Evolutionary conservation across 768 basidiomycete species (phyloP).

Genomic region (Collybia sp.): DNA sequence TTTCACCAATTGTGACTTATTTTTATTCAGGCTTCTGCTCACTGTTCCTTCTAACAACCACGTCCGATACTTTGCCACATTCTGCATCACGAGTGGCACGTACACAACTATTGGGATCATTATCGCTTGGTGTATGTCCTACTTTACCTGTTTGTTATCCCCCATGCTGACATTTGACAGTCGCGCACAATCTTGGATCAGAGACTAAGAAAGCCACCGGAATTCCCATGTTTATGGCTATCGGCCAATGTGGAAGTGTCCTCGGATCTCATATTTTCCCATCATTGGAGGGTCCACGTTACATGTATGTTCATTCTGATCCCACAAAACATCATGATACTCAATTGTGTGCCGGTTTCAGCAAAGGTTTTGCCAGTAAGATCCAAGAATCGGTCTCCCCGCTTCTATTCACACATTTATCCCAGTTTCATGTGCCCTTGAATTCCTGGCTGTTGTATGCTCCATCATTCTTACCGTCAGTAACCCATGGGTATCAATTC

Average conservation of each 20-base stretch:
- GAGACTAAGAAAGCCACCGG: conserved; percentile 76
- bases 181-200: conserved; percentile 71
- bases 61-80: conserved; percentile 74
- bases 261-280: conserved; percentile 77
- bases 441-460: conserved; percentile 52
- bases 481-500: not conserved
- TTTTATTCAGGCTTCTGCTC: conserved; percentile 43
- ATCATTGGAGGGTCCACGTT: conserved; percentile 54
- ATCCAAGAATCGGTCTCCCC: conserved; percentile 2
- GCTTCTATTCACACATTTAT: not conserved
- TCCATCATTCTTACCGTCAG: conserved; percentile 47
- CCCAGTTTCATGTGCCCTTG: conserved; percentile 44
- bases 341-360: conserved; percentile 13
- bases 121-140: conserved; percentile 72
- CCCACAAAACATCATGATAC: not conserved
- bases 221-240: conserved; percentile 75
- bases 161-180: conserved; percentile 23
- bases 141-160: not conserved
- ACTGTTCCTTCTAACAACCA: conserved; percentile 48
- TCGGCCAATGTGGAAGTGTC: conserved; percentile 74
- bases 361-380: conserved; percentile 56
- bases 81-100: conserved; percentile 73
- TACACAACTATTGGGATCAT: conserved; percentile 72
- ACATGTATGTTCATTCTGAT: conserved; percentile 41
- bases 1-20: not conserved